phyloP scores from a whole-genome alignment of 2,329 filamentous ascomycete species.

The Colletotrichum higginsianum region DNA sequence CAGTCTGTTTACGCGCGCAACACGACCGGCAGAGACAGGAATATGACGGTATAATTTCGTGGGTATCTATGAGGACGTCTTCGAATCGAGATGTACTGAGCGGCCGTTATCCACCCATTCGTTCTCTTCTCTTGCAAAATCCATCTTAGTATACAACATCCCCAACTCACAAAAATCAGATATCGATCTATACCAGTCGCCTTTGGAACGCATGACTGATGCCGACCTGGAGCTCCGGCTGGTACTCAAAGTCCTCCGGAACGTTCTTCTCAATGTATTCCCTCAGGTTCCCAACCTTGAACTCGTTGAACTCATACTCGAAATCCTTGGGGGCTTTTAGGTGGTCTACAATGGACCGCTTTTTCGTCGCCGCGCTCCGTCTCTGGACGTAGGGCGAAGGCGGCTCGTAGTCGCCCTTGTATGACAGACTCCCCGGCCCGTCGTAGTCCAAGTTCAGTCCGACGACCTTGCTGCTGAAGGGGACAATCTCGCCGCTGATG shows the following conservation, averaged over 20 bases:
- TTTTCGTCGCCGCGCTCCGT: neutral
- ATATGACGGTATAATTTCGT: no score
- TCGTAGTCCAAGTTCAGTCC: conserved; percentile 25
- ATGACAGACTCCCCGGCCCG: conserved; percentile 35
- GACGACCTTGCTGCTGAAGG: conserved; percentile 21
- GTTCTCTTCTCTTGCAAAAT: no score
- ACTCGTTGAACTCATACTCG: conserved; percentile 2
- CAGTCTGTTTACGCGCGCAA: no score
- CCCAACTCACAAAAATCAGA: no score
- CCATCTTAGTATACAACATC: no score
- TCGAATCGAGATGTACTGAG: no score
- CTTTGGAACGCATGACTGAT: neutral
- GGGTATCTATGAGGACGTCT: no score
- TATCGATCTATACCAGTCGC: neutral
- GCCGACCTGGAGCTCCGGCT: neutral
- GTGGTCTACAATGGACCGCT: conserved; percentile 20
- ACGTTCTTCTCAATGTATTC: conserved; percentile 6
- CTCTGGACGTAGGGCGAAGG: conserved; percentile 13
- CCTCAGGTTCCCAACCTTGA: conserved; percentile 10
- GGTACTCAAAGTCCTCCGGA: neutral
- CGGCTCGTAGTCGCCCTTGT: conserved; percentile 26
- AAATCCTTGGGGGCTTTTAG: conserved; percentile 13
- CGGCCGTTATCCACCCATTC: no score
- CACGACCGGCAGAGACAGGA: no score
- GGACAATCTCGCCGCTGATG: conserved; percentile 29